These are phyloP conservation scores for Fragaria vesca DNA, from an alignment of 306 rosid species.

Conservation along the genomic window DNA sequence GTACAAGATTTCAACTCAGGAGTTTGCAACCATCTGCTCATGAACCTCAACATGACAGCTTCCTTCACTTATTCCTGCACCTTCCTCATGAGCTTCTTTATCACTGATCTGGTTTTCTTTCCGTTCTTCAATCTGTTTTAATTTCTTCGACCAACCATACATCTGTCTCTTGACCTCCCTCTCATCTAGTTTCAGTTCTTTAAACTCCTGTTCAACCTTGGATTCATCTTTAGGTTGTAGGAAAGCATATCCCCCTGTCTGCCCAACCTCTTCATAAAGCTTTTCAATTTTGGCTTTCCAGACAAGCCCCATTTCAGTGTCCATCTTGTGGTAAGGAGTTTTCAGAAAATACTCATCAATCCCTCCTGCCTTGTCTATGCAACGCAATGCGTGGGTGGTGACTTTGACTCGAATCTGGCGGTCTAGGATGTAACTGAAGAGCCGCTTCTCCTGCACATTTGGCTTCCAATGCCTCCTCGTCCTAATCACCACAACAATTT, in stretches of 20 bases:
- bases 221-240: conserved; percentile 69
- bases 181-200: conserved; percentile 61
- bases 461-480: conserved; percentile 90
- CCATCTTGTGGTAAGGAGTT: conserved; percentile 92
- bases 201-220: conserved; percentile 59
- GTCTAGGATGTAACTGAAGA: conserved; percentile 85
- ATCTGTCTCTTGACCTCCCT: conserved; percentile 59
- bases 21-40: conserved; percentile 43
- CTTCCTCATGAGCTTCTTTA: conserved; percentile 17
- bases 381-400: conserved; percentile 84
- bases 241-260: conserved; percentile 58
- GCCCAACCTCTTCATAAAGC: conserved; percentile 66
- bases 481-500: conserved; percentile 45
- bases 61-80: conserved; percentile 15
- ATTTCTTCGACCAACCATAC: conserved; percentile 42
- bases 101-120: conserved; percentile 31
- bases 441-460: conserved; percentile 89
- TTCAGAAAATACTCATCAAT: conserved; percentile 88
- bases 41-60: conserved; percentile 32
- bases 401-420: conserved; percentile 85
- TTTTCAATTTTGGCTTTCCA: conserved; percentile 94
- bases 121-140: conserved; percentile 40
- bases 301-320: conserved; percentile 79
- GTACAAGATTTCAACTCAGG: conserved; percentile 16
- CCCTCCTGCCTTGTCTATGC: conserved; percentile 96